These are phyloP conservation scores for Leishmania turanica DNA, from an alignment of 208 protist genomes.

Conservation along the genomic window DNA sequence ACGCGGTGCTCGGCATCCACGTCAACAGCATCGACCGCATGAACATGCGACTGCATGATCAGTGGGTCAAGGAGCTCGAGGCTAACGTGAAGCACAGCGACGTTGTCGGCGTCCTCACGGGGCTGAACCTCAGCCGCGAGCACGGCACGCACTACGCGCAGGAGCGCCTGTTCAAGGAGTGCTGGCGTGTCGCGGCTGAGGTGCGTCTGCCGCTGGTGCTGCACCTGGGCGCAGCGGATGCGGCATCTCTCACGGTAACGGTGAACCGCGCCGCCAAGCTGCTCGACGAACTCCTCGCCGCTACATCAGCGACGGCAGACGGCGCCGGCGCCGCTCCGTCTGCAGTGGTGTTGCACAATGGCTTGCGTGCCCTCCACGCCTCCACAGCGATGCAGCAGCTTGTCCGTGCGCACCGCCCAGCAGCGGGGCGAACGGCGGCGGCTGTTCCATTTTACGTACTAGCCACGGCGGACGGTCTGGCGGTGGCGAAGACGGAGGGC, in stretches of 20 bases:
- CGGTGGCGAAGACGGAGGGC: not conserved
- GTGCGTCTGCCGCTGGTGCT: constrained; percentile 63
- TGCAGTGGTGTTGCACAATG: constrained; percentile 72
- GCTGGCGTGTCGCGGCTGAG: constrained; percentile 49
- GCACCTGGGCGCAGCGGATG: constrained; percentile 47
- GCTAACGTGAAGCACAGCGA: constrained; percentile 44
- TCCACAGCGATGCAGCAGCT: constrained; percentile 60
- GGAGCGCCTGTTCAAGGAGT: constrained; percentile 58
- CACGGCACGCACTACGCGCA: constrained; percentile 76
- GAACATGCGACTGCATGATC: constrained; percentile 62
- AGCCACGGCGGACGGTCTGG: constrained; percentile 59
- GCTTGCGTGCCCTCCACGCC: constrained; percentile 38
- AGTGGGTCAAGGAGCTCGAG: constrained; percentile 66
- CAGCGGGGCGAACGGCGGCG: constrained; percentile 1
- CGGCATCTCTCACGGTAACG: constrained; percentile 28
- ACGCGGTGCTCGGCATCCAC: constrained; percentile 76
- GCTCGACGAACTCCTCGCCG: constrained; percentile 47
- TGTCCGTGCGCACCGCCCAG: constrained; percentile 35
- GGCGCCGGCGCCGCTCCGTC: constrained; percentile 25
- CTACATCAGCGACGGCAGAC: not conserved
- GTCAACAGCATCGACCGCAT: constrained; percentile 82
- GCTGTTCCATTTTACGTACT: constrained; percentile 52
- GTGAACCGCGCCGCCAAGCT: constrained; percentile 64
- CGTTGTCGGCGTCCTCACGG: constrained; percentile 71
- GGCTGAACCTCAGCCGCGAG: constrained; percentile 67